Conservation (phyloP, 1,139 yeast species). For the Yamadazyma membranifaciens region DNA sequence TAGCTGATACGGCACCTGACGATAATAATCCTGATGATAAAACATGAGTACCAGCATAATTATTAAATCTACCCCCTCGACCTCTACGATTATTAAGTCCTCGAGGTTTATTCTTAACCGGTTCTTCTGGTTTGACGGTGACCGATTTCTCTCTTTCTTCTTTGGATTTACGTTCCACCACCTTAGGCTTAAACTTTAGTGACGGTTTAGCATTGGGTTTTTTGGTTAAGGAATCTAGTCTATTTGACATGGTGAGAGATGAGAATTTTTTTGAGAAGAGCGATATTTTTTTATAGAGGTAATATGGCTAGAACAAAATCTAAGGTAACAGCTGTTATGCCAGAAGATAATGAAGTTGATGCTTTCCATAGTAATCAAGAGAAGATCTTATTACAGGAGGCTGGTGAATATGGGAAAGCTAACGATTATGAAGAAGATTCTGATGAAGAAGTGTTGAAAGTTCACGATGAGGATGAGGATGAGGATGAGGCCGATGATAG, state of each 20-base stretch:
- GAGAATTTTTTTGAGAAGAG: constrained; percentile 9
- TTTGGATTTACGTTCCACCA: constrained; percentile 74
- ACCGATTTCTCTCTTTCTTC: constrained; percentile 77
- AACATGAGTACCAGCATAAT: constrained; percentile 62
- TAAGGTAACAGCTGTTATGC: constrained; percentile 1
- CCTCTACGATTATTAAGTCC: constrained; percentile 36
- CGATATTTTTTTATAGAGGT: constrained; percentile 1
- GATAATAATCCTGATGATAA: constrained; percentile 73
- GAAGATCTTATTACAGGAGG: constrained; percentile 56
- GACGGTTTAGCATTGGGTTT: constrained; percentile 42
- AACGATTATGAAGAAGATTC: constrained; percentile 28
- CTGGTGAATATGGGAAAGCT: constrained; percentile 42
- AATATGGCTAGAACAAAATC: constrained; percentile 4
- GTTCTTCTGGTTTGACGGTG: constrained; percentile 38
- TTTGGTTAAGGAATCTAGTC: constrained; percentile 44
- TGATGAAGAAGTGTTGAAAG: constrained; percentile 32
- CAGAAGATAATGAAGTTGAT: constrained; percentile 62
- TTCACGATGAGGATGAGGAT: constrained; percentile 27
- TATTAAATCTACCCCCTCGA: constrained; percentile 39
- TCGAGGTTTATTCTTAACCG: constrained; percentile 25
- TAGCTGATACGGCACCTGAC: constrained; percentile 54
- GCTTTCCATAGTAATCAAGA: constrained; percentile 67
- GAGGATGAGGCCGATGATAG: constrained; percentile 25
- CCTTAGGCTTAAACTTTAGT: constrained; percentile 76
- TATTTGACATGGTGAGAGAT: constrained; percentile 33